Evolutionary conservation across 2,329 filamentous ascomycete species (phyloP), one percentile per base, ranked within the genome.

Genomic region (Verticillium alfalfae): DNA sequence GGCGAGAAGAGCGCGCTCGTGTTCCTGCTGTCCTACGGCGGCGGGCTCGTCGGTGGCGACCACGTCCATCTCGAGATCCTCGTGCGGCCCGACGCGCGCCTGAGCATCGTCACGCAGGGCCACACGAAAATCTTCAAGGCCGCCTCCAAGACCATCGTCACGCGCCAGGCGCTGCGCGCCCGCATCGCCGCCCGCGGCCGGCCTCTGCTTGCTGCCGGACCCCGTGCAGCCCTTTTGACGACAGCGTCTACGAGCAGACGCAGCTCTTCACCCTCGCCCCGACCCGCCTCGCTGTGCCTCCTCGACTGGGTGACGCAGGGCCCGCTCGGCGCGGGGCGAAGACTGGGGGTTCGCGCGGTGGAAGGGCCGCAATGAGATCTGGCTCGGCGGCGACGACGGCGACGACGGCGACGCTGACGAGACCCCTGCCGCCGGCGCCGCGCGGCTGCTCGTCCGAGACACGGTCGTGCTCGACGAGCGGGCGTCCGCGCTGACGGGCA

Each of bases 91-190:
- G 76, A 78, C 2, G 88, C 92, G 5, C 88, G 87, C 63, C 84
- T 97, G 60, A 86, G 81, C 67, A 76, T 88, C 39, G 84, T 85
- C 63, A 89, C 86, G 0, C 86, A 88, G 79, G 94, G 94, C 59
- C 92, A 93, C 76, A 98, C 95, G 63, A 99, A 98, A 78, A 88
- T 99, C 68, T 98, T 97, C 84, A 96, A 95, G 72, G 90, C 92
- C 1, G 74, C 84, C 57, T 78, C 79, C 60, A 76, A 76, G 39
- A 77, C 83, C 52, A 74, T 85, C 13, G 72, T 84, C 56, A 89
- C 88, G 1, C 79, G 81, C 22, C 88, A 90, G 73, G 78, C 71
- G 1, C 73, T 90, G 62, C 72, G 76, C 13, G 81, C 85, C 37
- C 72, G 73, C 3, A 76, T 90, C 59, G 76, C 79, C 31, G 68